These are phyloP conservation scores for Pseudocercospora vitis DNA, from an alignment of 2,329 filamentous ascomycete genomes.

Conservation along the genomic window DNA sequence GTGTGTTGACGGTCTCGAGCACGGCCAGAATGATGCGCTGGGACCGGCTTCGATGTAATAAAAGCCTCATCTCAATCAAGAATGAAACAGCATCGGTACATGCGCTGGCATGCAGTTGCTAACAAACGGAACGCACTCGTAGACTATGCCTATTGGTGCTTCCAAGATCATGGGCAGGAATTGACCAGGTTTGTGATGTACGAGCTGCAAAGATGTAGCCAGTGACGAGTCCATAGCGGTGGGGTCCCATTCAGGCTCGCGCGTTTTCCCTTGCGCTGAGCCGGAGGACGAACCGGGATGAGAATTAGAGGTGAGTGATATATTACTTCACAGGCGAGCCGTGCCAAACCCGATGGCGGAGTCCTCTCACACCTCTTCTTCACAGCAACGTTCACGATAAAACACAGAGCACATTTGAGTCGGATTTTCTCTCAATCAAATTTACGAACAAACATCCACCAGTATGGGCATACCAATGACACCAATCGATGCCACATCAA, in stretches of 20 bases:
- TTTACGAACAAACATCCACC: not conserved
- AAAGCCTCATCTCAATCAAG: not conserved
- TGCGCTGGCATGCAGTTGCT: slow-evolving; percentile 8
- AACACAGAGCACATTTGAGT: not conserved
- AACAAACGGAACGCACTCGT: not conserved
- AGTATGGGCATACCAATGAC: slow-evolving; percentile 13
- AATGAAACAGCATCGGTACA: slow-evolving; percentile 3
- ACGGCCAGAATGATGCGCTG: not conserved
- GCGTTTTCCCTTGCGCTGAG: too few relatives aligned
- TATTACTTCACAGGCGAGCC: too few relatives aligned
- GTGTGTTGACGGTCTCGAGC: slow-evolving; percentile 3
- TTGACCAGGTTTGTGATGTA: not conserved
- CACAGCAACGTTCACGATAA: not conserved
- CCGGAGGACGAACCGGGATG: too few relatives aligned
- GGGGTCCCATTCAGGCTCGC: too few relatives aligned
- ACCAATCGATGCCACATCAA: not conserved
- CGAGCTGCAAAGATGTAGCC: not conserved
- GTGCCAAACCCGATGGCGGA: too few relatives aligned
- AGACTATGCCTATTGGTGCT: not conserved
- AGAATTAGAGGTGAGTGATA: too few relatives aligned
- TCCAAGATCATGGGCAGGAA: not conserved
- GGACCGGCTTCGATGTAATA: not conserved
- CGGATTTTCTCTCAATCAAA: not conserved
- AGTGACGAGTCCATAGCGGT: not conserved
- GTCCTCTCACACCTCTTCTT: not conserved